Evolutionary conservation across 306 rosid species (phyloP), one percentile per base, ranked within the genome.

Genomic region (Astragalus glycyphyllos): DNA sequence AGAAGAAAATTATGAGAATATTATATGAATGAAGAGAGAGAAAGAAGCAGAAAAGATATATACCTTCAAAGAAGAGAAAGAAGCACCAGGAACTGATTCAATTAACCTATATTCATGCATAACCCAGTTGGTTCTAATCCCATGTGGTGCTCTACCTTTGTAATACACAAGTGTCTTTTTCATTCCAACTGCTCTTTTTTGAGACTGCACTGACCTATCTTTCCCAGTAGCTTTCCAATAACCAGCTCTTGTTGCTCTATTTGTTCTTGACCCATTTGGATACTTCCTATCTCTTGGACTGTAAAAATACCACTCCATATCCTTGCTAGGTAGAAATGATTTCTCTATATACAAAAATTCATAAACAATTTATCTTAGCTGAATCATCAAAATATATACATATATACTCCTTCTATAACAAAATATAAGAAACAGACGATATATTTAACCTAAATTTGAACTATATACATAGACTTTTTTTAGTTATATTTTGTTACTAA

Each of bases 201-300:
- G 92, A 47, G 97, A 87, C 12, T 85, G 84, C 16, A 93, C 98
- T 2, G 86, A 29, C 58, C 98, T 72, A 69, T 93, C 98, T 68
- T 93, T 93, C 6, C 98, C 98, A 0, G 98, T 93, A 4, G 98
- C 98, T 73, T 93, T 93, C 98, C 98, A 93, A 56, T 93, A 93
- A 44, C 98, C 98, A 2, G 86, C 97, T 67, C 82, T 64, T 4
- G 98, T 93, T 5, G 98, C 98, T 16, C 98, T 46, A 69, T 93
- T 93, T 3, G 97, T 93, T 68, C 98, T 90, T 15, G 98, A 93
- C n/a, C 98, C 98, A 29, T 93, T 93, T n/a, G 98, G 98, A 58
- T 93, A 93, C 83, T 93, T 93, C 15, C 96, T 79, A 40, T 93
- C 96, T 53, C 97, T 86, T 45, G 94, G 98, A 50, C 98, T 90